Percentiles rank a stretch among this genome's conserved stretches.
Conservation (phyloP, 2,329 filamentous ascomycete genomes). For the Metarhizium robertsii region DNA sequence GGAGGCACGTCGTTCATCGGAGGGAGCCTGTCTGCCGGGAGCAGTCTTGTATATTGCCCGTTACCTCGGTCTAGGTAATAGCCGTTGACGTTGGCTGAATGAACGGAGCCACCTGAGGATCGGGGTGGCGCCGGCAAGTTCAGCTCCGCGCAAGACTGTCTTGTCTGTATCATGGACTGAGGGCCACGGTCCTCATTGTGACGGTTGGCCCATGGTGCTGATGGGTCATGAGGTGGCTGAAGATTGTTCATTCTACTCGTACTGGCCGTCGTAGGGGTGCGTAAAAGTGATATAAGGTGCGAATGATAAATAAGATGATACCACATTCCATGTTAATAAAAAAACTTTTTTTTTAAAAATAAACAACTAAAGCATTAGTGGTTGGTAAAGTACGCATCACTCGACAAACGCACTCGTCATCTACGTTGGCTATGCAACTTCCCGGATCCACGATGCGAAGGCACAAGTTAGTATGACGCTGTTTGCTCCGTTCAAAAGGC, state of each 20-base stretch:
- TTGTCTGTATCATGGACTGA: too few relatives aligned
- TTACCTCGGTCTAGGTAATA: constrained; percentile 47
- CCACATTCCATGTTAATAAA: too few relatives aligned
- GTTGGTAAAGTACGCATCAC: background rate
- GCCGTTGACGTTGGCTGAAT: constrained; percentile 20
- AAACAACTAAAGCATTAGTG: background rate
- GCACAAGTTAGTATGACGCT: background rate
- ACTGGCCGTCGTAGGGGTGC: too few relatives aligned
- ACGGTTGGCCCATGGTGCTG: too few relatives aligned
- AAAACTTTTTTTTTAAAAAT: too few relatives aligned
- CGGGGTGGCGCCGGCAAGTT: too few relatives aligned
- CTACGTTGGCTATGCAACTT: background rate
- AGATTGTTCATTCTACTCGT: too few relatives aligned
- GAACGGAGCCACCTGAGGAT: background rate
- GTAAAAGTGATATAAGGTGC: too few relatives aligned
- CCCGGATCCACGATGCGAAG: background rate
- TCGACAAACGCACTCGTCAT: background rate
- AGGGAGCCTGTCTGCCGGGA: constrained; percentile 45
- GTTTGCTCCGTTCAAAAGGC: background rate
- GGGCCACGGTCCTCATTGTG: too few relatives aligned
- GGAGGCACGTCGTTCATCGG: constrained; percentile 33
- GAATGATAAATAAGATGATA: too few relatives aligned
- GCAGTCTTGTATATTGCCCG: constrained; percentile 42
- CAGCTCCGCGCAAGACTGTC: too few relatives aligned
- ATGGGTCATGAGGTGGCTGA: too few relatives aligned